Evolutionary conservation across 257 asterid species (phyloP), one percentile per base, ranked within the genome.

Genomic region (Ehretia macrophylla): DNA sequence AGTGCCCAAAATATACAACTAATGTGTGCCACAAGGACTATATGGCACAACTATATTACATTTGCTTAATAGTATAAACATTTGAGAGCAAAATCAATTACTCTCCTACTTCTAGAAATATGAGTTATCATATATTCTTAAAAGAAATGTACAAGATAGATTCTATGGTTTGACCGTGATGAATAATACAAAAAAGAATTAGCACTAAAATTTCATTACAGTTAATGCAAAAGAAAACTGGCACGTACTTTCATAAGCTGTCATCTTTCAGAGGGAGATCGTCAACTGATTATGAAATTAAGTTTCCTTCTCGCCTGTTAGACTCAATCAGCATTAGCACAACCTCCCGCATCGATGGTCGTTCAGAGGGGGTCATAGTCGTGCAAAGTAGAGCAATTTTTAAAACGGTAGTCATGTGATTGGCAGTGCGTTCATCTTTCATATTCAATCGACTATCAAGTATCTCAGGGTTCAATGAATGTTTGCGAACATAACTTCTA

Each of bases 261-360:
- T 64, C 72, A 16, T 82, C 81, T 75, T 68, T 75, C 5, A n/a
- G 67, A 70, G 79, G 68, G 57, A n/a, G 71, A 42, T 77, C 80
- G 20, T 74, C 69, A 52, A 76, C 83, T 0, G 83, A 85, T 50
- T 88, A 78, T 18, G 85, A 80, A 66, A 68, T 63, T 42, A 64
- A 66, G 58, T 70, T 67, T 58, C 75, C 87, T 51, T 82, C 88
- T 63, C 78, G 74, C 51, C 84, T 91, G 37, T 78, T 75, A 5
- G 96, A 86, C 50, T 86, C 99, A 1, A 88, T 81, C 44, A 92
- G 82, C 95, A 91, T 88, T 17, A 77, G 54, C 63, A 85, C 98
- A 27, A 91, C 96, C 69, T 84, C 90, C 64, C 95, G 66, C 96
- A 88, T 91, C 8, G 95, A 71, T 47, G 98, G 98, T 10, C 97